Conservation (phyloP, 2,329 filamentous ascomycete genomes). For the Madurella fahalii region DNA sequence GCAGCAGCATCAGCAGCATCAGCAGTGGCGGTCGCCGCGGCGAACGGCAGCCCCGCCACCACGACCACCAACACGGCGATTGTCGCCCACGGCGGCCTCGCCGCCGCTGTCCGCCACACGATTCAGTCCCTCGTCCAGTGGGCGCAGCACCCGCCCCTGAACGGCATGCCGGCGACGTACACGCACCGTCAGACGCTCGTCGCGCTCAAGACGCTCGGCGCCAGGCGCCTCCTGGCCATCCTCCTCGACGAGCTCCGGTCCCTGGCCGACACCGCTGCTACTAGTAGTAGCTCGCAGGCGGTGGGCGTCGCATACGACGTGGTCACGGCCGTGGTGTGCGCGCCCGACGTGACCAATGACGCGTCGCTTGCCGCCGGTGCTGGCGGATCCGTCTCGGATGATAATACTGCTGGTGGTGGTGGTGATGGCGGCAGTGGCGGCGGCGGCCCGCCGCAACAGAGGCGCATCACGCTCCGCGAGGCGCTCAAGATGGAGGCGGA, state of each 20-base stretch:
- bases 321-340: slow-evolving; percentile 64
- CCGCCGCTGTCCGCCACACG: slow-evolving; percentile 54
- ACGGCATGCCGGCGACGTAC: slow-evolving; percentile 60
- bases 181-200: slow-evolving; percentile 67
- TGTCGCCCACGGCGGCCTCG: slow-evolving; percentile 49
- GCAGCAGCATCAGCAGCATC: no score
- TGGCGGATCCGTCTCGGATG: slow-evolving; percentile 18
- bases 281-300: slow-evolving; percentile 36
- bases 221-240: slow-evolving; percentile 54
- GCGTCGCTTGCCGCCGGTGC: slow-evolving; percentile 33
- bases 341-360: slow-evolving; percentile 54
- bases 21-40: neutral
- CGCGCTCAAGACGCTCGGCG: slow-evolving; percentile 57
- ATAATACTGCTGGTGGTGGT: neutral
- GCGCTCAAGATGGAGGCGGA: slow-evolving; percentile 56
- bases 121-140: slow-evolving; percentile 63
- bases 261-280: slow-evolving; percentile 50
- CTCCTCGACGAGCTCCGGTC: slow-evolving; percentile 65
- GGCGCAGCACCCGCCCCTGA: slow-evolving; percentile 55
- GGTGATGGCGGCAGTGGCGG: neutral
- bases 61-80: neutral
- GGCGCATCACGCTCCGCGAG: slow-evolving; percentile 54
- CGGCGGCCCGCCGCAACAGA: slow-evolving; percentile 36
- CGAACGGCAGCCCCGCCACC: neutral
- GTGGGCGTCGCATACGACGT: slow-evolving; percentile 61